Evolutionary conservation across 2,329 filamentous ascomycete genomes (phyloP).

Genomic region (Ascochyta viciae-villosae): DNA sequence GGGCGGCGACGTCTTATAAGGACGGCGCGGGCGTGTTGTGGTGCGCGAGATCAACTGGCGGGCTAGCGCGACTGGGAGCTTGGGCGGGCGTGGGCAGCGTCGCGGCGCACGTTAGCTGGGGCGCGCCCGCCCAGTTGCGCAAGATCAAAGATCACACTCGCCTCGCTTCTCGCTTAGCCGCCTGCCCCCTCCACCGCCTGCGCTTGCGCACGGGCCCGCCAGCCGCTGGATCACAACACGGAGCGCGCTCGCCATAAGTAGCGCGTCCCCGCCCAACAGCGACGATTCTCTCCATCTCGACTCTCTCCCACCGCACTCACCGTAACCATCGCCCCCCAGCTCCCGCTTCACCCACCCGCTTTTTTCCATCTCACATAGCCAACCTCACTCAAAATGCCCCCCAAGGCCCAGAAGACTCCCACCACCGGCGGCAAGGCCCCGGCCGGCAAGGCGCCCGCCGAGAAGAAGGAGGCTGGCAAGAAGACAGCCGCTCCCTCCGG

Average conservation of each 20-base stretch:
- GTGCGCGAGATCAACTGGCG: constrained; percentile 50
- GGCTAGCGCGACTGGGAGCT: constrained; percentile 38
- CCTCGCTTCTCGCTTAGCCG: constrained; percentile 24
- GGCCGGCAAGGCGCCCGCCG: constrained; percentile 79
- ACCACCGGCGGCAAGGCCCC: constrained; percentile 90
- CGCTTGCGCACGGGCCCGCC: constrained; percentile 37
- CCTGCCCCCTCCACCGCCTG: constrained; percentile 9
- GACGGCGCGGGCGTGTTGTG: constrained; percentile 47
- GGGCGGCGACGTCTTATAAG: constrained; percentile 51
- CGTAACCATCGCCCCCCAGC: constrained; percentile 33
- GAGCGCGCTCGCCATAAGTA: constrained; percentile 51
- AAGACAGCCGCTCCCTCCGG: constrained; percentile 92
- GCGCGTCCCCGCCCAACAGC: constrained; percentile 52
- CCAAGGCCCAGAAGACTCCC: constrained; percentile 99
- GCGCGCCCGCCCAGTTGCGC: constrained; percentile 22
- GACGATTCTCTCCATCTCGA: constrained; percentile 52
- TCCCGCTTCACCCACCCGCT: constrained; percentile 24
- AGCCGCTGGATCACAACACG: constrained; percentile 50
- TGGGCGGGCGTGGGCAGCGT: constrained; percentile 24
- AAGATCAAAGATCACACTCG: constrained; percentile 42
- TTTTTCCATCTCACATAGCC: constrained; percentile 17
- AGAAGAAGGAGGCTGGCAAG: constrained; percentile 99
- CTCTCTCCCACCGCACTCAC: constrained; percentile 35
- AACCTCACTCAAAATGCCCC: constrained; percentile 75
- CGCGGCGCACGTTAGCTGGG: constrained; percentile 14